A percentile compares a stretch with the other conserved stretches of the same genome.
phyloP scores from a whole-genome alignment of 805 yeast species.

The Cyberlindnera maclurae region DNA sequence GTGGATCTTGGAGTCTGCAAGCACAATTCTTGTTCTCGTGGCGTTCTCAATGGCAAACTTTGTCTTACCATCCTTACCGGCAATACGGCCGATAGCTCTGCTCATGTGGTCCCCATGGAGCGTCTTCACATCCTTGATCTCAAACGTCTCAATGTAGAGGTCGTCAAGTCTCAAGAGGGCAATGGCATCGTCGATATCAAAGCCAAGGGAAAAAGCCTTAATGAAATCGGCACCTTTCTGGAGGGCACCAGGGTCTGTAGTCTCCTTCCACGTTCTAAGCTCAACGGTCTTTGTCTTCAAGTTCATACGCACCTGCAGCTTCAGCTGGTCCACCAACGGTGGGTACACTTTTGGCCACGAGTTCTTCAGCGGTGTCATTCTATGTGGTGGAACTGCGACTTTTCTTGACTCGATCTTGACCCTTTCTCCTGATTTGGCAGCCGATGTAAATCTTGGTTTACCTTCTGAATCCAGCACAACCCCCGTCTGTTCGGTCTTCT shows the following conservation, averaged over 20 bases:
- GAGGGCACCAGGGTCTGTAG: constrained; percentile 88
- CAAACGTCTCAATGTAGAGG: constrained; percentile 93
- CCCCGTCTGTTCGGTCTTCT: constrained; percentile 23
- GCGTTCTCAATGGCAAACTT: constrained; percentile 98
- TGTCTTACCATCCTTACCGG: constrained; percentile 98
- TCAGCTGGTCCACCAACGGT: constrained; percentile 90
- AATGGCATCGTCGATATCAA: constrained; percentile 94
- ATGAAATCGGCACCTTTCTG: constrained; percentile 98
- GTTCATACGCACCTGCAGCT: constrained; percentile 95
- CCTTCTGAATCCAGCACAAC: constrained; percentile 68
- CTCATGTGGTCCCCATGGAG: constrained; percentile 93
- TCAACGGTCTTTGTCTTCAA: constrained; percentile 82
- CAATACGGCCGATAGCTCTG: constrained; percentile 98
- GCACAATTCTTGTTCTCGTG: constrained; percentile 93
- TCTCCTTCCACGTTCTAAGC: constrained; percentile 68
- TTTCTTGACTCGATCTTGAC: constrained; percentile 84
- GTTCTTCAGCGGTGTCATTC: constrained; percentile 88
- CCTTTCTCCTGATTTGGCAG: constrained; percentile 48
- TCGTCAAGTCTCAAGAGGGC: constrained; percentile 93
- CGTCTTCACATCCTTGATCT: constrained; percentile 94
- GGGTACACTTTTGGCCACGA: constrained; percentile 94
- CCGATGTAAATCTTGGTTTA: constrained; percentile 77
- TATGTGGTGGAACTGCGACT: constrained; percentile 92
- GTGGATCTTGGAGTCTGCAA: constrained; percentile 95
- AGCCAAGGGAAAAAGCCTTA: constrained; percentile 92